Conservation (phyloP, 1,284 basidiomycete genomes). For the Omphalotus olearius region DNA sequence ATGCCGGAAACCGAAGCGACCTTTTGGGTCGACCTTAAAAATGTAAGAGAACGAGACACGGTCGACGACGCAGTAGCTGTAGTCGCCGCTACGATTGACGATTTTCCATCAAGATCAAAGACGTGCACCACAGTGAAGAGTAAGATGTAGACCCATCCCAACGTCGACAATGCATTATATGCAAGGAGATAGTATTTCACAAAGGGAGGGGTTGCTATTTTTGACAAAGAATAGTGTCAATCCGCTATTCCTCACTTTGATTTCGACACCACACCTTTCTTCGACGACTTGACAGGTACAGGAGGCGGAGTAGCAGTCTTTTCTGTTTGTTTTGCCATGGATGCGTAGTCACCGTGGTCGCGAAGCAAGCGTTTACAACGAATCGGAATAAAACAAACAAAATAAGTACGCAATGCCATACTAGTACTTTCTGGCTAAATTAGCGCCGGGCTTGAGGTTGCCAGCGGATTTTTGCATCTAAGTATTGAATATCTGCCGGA, state of each 20-base stretch:
- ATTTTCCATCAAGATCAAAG: conserved; percentile 35
- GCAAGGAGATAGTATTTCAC: conserved; percentile 66
- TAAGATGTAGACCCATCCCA: conserved; percentile 76
- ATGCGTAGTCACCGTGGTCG: background rate
- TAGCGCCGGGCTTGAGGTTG: too few relatives aligned
- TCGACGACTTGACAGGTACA: conserved; percentile 3
- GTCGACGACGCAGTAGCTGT: conserved; percentile 28
- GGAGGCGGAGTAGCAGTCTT: background rate
- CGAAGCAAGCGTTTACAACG: background rate
- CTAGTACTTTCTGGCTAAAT: too few relatives aligned
- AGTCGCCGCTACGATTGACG: conserved; percentile 24
- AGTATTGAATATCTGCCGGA: too few relatives aligned
- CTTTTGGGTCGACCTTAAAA: conserved; percentile 26
- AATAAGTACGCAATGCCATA: too few relatives aligned
- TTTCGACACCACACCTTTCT: conserved; percentile 5
- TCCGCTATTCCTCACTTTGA: background rate
- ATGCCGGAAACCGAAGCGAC: conserved; percentile 23
- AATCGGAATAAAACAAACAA: background rate
- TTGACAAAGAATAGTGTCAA: background rate
- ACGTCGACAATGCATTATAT: conserved; percentile 74
- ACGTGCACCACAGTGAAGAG: conserved; percentile 45
- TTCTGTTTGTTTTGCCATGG: conserved; percentile 12
- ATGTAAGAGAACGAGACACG: conserved; percentile 30
- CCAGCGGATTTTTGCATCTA: too few relatives aligned
- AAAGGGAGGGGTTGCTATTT: conserved; percentile 11